Conservation (phyloP, 2,329 filamentous ascomycete genomes). For the Neurospora sp. region DNA sequence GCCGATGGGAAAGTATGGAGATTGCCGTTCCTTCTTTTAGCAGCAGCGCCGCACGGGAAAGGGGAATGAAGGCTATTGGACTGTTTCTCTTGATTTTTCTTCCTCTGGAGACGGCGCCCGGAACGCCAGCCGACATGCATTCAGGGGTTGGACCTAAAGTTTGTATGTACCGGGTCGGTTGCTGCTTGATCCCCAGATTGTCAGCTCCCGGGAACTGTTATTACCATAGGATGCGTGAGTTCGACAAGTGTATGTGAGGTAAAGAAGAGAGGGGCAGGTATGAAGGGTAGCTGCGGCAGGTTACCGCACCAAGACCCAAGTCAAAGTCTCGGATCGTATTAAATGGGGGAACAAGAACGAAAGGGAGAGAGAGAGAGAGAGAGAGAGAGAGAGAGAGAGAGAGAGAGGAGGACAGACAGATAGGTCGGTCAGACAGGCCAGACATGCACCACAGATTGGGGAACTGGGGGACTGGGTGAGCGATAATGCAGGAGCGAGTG, state of each 20-base stretch:
- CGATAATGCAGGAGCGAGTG: background rate
- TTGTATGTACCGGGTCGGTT: background rate
- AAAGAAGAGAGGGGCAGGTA: background rate
- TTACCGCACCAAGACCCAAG: background rate
- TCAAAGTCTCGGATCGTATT: background rate
- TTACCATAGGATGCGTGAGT: background rate
- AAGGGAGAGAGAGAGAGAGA: background rate
- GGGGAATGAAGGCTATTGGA: background rate
- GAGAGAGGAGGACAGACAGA: background rate
- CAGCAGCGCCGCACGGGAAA: background rate
- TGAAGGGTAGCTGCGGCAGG: background rate
- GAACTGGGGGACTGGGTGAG: background rate
- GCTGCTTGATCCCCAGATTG: background rate
- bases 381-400: background rate
- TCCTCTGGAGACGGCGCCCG: background rate
- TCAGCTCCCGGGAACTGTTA: background rate
- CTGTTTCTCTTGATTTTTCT: background rate
- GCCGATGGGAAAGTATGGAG: background rate
- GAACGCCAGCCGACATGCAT: background rate
- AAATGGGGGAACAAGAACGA: background rate
- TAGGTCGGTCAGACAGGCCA: background rate
- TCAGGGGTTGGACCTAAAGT: background rate
- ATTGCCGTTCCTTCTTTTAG: background rate
- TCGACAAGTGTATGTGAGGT: background rate
- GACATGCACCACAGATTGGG: background rate